A percentile compares a stretch with the other conserved stretches of the same genome.
Evolutionary conservation across 306 rosid species (phyloP).

Genomic region (Prinsepia uniflora): DNA sequence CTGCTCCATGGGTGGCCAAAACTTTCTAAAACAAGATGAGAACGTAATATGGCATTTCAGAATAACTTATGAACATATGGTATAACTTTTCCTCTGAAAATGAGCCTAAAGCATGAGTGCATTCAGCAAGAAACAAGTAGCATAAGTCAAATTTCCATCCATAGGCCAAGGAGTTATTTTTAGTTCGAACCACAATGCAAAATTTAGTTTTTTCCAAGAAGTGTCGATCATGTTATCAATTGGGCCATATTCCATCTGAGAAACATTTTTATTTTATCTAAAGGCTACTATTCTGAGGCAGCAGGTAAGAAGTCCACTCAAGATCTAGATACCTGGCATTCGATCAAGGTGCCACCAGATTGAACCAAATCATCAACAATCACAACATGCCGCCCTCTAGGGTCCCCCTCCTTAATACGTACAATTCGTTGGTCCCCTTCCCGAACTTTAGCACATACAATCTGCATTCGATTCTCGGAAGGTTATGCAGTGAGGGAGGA

Average conservation of each 20-base stretch:
- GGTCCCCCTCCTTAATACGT: constrained; percentile 91
- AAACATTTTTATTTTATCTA: background rate
- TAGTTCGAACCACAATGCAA: background rate
- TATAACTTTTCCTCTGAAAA: background rate
- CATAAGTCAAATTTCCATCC: background rate
- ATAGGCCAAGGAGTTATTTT: background rate
- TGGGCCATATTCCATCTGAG: background rate
- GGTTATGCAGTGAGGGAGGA: background rate
- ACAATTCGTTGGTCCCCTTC: constrained; percentile 94
- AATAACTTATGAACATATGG: background rate
- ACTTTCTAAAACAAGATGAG: constrained; percentile 62
- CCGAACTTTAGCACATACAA: constrained; percentile 96
- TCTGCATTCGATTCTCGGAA: constrained; percentile 41
- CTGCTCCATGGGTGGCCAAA: constrained; percentile 84
- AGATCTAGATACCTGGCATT: constrained; percentile 74
- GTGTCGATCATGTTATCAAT: background rate
- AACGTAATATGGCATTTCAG: background rate
- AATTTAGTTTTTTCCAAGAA: background rate
- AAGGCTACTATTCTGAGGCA: background rate
- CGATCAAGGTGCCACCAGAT: constrained; percentile 92
- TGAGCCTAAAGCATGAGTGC: constrained; percentile 2
- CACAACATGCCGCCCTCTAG: constrained; percentile 79
- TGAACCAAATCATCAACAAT: constrained; percentile 99
- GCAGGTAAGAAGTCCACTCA: constrained; percentile 11
- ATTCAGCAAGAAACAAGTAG: background rate